These are phyloP conservation scores for Soucietia sequanensis DNA, from an alignment of 805 yeast genomes.

Conservation along the genomic window DNA sequence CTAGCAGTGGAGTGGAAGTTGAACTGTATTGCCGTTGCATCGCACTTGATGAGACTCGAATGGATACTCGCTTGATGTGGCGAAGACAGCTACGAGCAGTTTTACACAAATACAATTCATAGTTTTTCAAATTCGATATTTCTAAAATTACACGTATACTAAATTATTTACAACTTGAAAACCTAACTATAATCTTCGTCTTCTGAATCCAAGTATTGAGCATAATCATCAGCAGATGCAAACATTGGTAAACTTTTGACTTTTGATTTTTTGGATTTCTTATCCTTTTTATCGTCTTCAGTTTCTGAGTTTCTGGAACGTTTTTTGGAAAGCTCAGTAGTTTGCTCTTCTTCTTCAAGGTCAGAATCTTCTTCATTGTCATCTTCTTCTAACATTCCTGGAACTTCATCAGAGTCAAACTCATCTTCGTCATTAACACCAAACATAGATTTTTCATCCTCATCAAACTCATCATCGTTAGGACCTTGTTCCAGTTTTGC, in stretches of 20 bases:
- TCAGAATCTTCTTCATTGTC: conserved; percentile 28
- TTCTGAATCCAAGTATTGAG: conserved; percentile 66
- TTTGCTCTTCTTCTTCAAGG: conserved; percentile 35
- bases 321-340: conserved; percentile 17
- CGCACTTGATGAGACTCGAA: too few relatives aligned
- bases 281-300: conserved; percentile 18
- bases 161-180: neutral
- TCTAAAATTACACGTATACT: neutral
- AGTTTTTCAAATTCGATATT: neutral
- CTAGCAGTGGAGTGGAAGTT: too few relatives aligned
- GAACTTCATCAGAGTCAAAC: conserved; percentile 10
- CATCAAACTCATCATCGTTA: conserved; percentile 14
- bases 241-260: conserved; percentile 74
- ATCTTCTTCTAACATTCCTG: conserved; percentile 21
- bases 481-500: conserved; percentile 19
- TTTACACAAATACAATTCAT: neutral
- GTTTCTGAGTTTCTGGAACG: conserved; percentile 24
- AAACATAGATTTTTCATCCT: conserved; percentile 16
- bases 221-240: conserved; percentile 87
- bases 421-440: conserved; percentile 26
- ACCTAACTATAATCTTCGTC: conserved; percentile 44
- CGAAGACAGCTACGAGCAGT: neutral
- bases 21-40: too few relatives aligned
- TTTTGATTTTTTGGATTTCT: conserved; percentile 50
- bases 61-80: too few relatives aligned